phyloP scores from a whole-genome alignment of 2,329 filamentous ascomycete genomes.

The Chaetothyriales sp. region DNA sequence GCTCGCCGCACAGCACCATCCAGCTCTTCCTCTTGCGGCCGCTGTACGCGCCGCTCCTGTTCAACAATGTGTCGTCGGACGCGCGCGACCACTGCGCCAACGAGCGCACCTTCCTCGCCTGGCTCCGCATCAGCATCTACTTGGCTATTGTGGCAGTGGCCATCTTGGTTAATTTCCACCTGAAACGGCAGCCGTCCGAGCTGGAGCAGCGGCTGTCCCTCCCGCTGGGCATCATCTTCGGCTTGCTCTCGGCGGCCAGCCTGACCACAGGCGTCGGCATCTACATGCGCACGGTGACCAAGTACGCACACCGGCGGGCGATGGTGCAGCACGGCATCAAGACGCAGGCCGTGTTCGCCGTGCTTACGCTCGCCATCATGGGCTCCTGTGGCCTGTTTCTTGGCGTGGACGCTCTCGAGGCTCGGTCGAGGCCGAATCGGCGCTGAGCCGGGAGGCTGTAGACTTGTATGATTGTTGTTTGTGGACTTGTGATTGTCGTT shows the following conservation, averaged over 20 bases:
- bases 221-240: conserved; percentile 79
- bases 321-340: conserved; percentile 90
- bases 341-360: conserved; percentile 59
- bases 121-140: conserved; percentile 77
- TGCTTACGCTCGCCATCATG: conserved; percentile 31
- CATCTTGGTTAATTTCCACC: conserved; percentile 85
- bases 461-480: not conserved
- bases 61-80: conserved; percentile 54
- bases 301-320: conserved; percentile 64
- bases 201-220: conserved; percentile 65
- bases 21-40: conserved; percentile 39
- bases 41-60: conserved; percentile 46
- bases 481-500: too few species aligned
- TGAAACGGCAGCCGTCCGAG: conserved; percentile 56
- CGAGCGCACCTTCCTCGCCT: conserved; percentile 70
- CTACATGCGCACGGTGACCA: conserved; percentile 70
- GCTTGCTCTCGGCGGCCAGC: conserved; percentile 65
- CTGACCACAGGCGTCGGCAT: conserved; percentile 67
- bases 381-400: conserved; percentile 33
- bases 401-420: conserved; percentile 23
- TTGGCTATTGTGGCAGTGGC: conserved; percentile 82
- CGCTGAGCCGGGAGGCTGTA: not conserved
- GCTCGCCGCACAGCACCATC: conserved; percentile 20
- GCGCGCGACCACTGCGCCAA: conserved; percentile 54
- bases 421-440: not conserved